Evolutionary conservation across 2,329 filamentous ascomycete species (phyloP).

Genomic region (Fusarium equiseti): DNA sequence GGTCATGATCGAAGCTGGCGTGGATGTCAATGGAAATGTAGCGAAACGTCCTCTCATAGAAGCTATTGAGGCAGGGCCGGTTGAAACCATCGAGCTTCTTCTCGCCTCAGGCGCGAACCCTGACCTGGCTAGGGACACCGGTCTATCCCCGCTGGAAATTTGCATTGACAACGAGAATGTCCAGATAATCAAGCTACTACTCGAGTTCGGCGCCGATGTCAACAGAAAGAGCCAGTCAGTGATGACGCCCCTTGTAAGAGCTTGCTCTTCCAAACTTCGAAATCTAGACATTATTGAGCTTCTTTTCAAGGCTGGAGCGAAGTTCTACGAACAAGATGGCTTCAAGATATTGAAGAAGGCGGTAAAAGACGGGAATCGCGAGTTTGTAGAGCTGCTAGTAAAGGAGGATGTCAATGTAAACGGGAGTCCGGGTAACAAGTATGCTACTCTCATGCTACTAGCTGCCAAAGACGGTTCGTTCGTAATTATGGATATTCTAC

Average conservation of each 20-base stretch:
- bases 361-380: accelerated
- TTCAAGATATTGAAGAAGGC: neutral
- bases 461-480: accelerated
- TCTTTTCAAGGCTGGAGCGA: neutral
- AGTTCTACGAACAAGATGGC: accelerated
- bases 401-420: accelerated
- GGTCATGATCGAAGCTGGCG: accelerated
- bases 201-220: accelerated
- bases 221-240: neutral
- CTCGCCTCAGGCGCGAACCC: neutral
- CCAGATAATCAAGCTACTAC: accelerated
- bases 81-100: neutral
- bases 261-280: accelerated
- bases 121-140: too few species aligned
- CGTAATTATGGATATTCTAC: neutral
- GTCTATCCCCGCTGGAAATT: accelerated
- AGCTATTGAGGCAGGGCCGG: neutral
- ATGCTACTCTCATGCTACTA: accelerated
- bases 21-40: too few species aligned
- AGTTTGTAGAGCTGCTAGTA: neutral
- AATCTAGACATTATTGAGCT: accelerated
- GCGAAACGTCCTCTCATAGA: neutral
- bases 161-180: accelerated
- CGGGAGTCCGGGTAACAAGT: accelerated
- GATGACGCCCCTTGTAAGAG: neutral